These are phyloP conservation scores for Breynia disticha DNA, from an alignment of 441 rosid species.

Conservation along the genomic window DNA sequence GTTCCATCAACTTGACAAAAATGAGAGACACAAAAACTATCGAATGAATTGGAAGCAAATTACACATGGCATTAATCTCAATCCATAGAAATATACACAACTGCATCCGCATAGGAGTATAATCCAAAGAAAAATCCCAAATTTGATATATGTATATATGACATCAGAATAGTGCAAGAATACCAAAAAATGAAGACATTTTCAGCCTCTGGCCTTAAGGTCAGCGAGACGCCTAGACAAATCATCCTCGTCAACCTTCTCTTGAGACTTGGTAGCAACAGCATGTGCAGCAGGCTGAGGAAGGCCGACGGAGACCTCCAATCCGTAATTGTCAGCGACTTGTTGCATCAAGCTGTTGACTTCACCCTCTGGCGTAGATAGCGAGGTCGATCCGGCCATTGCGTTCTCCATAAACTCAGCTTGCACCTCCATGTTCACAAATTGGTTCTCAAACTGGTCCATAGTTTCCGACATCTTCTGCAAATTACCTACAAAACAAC, in stretches of 20 bases:
- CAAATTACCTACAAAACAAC: conserved; percentile 73
- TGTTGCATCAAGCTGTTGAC: conserved; percentile 94
- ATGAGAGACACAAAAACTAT: too few relatives aligned
- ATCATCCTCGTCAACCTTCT: conserved; percentile 86
- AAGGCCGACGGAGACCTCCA: conserved; percentile 85
- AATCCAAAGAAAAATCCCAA: too few relatives aligned
- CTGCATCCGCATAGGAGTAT: too few relatives aligned
- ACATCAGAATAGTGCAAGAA: too few relatives aligned
- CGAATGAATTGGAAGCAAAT: too few relatives aligned
- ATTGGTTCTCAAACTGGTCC: conserved; percentile 89
- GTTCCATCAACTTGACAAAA: too few relatives aligned
- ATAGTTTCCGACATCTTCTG: conserved; percentile 93
- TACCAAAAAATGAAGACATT: too few relatives aligned
- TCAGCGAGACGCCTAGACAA: conserved; percentile 75
- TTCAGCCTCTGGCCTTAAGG: too few relatives aligned
- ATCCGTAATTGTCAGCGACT: conserved; percentile 82
- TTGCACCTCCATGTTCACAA: conserved; percentile 95
- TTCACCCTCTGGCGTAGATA: conserved; percentile 89
- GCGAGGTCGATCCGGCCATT: conserved; percentile 86
- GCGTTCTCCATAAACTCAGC: conserved; percentile 93
- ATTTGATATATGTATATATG: too few relatives aligned
- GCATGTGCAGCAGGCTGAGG: conserved; percentile 91
- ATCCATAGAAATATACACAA: too few relatives aligned
- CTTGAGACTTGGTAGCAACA: conserved; percentile 49
- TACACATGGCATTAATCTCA: too few relatives aligned